Percentiles rank a stretch among this genome's conserved stretches.
These are phyloP conservation scores for Macadamia integrifolia DNA, from an alignment of 164 flowering plant species.

Conservation along the genomic window DNA sequence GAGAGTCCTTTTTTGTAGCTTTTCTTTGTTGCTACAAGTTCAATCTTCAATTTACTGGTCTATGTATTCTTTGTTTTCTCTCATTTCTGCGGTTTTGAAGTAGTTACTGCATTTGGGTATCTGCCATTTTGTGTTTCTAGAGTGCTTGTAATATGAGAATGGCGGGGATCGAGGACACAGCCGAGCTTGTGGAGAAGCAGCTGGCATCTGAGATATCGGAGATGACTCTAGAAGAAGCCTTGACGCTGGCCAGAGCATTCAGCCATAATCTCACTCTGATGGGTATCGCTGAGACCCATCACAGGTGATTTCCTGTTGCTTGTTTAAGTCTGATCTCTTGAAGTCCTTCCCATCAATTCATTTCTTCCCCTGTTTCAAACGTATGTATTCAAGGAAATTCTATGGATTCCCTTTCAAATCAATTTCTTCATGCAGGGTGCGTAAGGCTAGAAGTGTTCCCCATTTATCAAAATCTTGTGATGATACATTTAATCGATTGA, in stretches of 20 bases:
- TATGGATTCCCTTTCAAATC: background rate
- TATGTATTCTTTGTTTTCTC: background rate
- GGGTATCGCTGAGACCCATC: constrained; percentile 91
- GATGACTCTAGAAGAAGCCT: constrained; percentile 78
- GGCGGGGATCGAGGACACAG: constrained; percentile 71
- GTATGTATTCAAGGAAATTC: background rate
- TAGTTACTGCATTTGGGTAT: background rate
- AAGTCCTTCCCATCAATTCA: background rate
- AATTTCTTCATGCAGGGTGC: constrained; percentile 41
- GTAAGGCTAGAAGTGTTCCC: constrained; percentile 39
- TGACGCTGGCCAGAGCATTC: constrained; percentile 71
- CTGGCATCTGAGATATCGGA: constrained; percentile 64
- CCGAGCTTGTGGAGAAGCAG: constrained; percentile 76
- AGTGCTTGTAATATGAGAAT: constrained; percentile 74
- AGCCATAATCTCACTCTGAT: constrained; percentile 80
- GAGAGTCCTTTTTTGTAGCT: too few relatives aligned
- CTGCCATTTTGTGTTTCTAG: constrained; percentile 22
- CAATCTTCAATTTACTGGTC: background rate
- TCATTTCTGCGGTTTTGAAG: background rate
- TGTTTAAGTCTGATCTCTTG: background rate
- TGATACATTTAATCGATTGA: constrained; percentile 64
- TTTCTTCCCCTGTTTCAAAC: background rate
- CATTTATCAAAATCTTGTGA: constrained; percentile 78
- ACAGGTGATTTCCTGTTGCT: constrained; percentile 44
- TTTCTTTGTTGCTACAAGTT: too few relatives aligned